A percentile compares a stretch with the other conserved stretches of the same genome.
These are phyloP conservation scores for Taiozyma sp. DNA, from an alignment of 1,139 yeast species.

Conservation along the genomic window DNA sequence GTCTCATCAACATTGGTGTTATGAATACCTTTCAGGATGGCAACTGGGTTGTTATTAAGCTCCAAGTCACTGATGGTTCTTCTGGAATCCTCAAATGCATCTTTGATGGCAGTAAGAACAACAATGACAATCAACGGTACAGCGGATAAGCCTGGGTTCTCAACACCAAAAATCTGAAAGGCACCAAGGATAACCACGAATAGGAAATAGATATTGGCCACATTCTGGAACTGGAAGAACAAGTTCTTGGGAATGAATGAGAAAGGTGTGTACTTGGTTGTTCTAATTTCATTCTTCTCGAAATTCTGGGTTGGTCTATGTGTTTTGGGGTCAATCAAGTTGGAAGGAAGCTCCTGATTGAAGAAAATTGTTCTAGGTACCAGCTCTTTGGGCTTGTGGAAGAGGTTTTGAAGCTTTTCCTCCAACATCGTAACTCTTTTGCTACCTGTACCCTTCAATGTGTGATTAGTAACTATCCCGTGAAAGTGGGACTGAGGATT, in stretches of 20 bases:
- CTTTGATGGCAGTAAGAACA: slow-evolving; percentile 80
- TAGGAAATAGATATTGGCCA: slow-evolving; percentile 87
- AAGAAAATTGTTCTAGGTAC: slow-evolving; percentile 49
- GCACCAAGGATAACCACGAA: slow-evolving; percentile 78
- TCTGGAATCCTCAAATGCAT: slow-evolving; percentile 90
- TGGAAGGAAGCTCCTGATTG: slow-evolving; percentile 61
- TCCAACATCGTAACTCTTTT: neutral
- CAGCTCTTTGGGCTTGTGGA: slow-evolving; percentile 7
- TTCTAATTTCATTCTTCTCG: slow-evolving; percentile 69
- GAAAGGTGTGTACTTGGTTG: slow-evolving; percentile 91
- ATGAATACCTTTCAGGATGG: slow-evolving; percentile 58
- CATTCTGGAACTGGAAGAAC: slow-evolving; percentile 71
- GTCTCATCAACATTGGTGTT: slow-evolving; percentile 66
- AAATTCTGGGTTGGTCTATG: slow-evolving; percentile 42
- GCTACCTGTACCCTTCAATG: neutral
- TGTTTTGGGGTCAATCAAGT: slow-evolving; percentile 45
- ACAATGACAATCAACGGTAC: slow-evolving; percentile 95
- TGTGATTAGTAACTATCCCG: neutral
- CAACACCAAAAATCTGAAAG: slow-evolving; percentile 87
- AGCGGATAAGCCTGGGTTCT: slow-evolving; percentile 86
- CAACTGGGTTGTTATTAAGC: slow-evolving; percentile 82
- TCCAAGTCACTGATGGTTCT: slow-evolving; percentile 77
- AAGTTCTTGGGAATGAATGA: slow-evolving; percentile 85
- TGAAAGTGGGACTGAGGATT: neutral
- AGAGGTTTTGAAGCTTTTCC: slow-evolving; percentile 2